Percentiles rank a stretch among this genome's conserved stretches.
These are phyloP conservation scores for Eucalyptus marginata DNA, from an alignment of 345 rosid genomes.

Conservation along the genomic window DNA sequence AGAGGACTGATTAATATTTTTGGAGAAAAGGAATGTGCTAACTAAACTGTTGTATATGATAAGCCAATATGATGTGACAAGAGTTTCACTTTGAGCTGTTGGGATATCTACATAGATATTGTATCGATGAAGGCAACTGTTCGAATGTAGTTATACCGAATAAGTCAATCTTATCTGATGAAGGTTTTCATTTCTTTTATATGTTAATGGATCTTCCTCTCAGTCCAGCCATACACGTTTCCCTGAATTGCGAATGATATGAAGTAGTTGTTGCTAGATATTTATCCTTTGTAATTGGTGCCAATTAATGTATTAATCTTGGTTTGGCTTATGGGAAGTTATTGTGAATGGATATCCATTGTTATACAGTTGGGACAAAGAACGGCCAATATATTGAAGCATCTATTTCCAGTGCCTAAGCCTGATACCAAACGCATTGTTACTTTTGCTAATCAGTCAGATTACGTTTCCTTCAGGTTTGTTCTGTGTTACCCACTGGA, in stretches of 20 bases:
- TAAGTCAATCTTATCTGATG: not conserved
- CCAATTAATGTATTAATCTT: not conserved
- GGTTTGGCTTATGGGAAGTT: not conserved
- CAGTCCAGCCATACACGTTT: not conserved
- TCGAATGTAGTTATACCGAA: not conserved
- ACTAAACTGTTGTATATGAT: not conserved
- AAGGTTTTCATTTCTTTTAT: not conserved
- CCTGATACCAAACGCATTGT: constrained; percentile 64
- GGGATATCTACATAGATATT: not conserved
- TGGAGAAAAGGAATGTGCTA: not conserved
- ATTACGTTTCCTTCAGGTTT: constrained; percentile 89
- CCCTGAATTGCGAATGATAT: not conserved
- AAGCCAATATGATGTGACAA: not conserved
- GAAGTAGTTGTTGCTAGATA: not conserved
- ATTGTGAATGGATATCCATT: not conserved
- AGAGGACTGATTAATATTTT: not conserved
- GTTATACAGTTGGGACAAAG: constrained; percentile 64
- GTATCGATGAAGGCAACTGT: not conserved
- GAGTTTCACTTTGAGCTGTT: not conserved
- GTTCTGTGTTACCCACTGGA: not conserved
- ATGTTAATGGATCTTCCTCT: not conserved
- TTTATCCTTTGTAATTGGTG: not conserved
- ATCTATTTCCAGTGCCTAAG: constrained; percentile 89
- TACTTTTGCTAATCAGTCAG: constrained; percentile 74
- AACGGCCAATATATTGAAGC: constrained; percentile 66